Evolutionary conservation across 768 basidiomycete genomes (phyloP).

Genomic region (Suillus subalutaceus): DNA sequence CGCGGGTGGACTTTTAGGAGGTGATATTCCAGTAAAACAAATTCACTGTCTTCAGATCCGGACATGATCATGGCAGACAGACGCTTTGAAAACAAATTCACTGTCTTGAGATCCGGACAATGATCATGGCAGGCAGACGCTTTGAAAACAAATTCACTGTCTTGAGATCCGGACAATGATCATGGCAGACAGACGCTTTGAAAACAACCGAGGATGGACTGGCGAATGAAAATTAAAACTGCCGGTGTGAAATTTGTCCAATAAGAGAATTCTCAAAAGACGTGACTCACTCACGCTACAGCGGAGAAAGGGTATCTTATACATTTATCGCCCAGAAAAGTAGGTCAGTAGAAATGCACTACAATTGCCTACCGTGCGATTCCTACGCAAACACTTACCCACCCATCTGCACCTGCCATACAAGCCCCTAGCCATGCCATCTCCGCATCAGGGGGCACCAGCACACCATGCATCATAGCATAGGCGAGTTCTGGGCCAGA

Average conservation of each 20-base stretch:
- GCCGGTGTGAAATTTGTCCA: background rate
- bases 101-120: background rate
- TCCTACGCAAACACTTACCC: conserved; percentile 89
- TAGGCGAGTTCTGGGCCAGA: conserved; percentile 61
- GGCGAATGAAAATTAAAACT: background rate
- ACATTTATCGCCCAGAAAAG: background rate
- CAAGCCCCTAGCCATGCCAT: conserved; percentile 95
- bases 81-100: background rate
- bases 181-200: background rate
- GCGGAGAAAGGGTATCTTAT: conserved; percentile 3
- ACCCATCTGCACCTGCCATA: conserved; percentile 92
- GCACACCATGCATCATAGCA: conserved; percentile 83
- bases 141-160: too few species aligned
- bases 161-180: background rate
- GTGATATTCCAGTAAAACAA: background rate
- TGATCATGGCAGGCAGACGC: background rate
- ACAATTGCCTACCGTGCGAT: conserved; percentile 35
- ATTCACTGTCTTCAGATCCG: background rate
- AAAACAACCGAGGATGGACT: background rate
- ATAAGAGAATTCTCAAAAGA: background rate
- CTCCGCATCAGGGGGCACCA: conserved; percentile 82
- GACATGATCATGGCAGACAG: background rate
- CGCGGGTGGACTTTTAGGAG: background rate
- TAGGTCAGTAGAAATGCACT: background rate
- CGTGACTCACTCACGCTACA: background rate